These are phyloP conservation scores for Phyllosticta citrichinensis DNA, from an alignment of 2,329 filamentous ascomycete species.

Conservation along the genomic window DNA sequence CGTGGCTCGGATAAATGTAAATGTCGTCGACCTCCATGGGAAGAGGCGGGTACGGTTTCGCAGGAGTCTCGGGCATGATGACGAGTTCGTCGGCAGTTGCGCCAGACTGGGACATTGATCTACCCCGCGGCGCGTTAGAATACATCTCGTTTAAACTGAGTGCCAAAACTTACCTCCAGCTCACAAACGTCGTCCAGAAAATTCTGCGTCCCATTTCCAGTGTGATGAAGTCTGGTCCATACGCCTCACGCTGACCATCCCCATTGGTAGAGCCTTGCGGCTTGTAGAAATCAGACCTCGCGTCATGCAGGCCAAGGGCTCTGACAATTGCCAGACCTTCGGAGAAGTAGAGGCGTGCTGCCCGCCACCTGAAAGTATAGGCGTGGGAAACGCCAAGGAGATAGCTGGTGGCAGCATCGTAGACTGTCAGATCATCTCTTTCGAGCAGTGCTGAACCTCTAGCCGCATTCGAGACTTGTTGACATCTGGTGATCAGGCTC, in stretches of 20 bases:
- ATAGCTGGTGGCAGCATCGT: constrained; percentile 64
- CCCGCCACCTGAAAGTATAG: constrained; percentile 58
- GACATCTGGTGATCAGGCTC: constrained; percentile 60
- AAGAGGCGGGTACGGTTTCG: constrained; percentile 66
- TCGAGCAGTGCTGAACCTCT: constrained; percentile 52
- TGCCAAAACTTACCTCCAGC: constrained; percentile 46
- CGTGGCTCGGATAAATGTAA: constrained; percentile 61
- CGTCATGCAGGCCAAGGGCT: constrained; percentile 55
- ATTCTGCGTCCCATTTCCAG: constrained; percentile 49
- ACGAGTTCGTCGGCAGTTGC: constrained; percentile 60
- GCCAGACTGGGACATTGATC: constrained; percentile 69
- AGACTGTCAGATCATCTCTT: constrained; percentile 43
- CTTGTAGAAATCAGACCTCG: constrained; percentile 26
- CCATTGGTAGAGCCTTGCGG: constrained; percentile 3
- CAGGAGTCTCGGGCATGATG: constrained; percentile 65
- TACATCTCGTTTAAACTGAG: background rate
- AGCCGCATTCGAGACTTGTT: constrained; percentile 57
- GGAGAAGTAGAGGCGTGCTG: constrained; percentile 61
- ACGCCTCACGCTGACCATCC: background rate
- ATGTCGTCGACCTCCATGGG: constrained; percentile 78
- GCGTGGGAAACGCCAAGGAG: constrained; percentile 58
- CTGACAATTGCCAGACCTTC: constrained; percentile 61
- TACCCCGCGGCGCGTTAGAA: constrained; percentile 21
- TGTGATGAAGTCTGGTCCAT: constrained; percentile 28
- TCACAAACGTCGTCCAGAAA: constrained; percentile 75